Base-by-base conservation (phyloP, 768 basidiomycete species). In the Guyanaporus albipodus region DNA sequence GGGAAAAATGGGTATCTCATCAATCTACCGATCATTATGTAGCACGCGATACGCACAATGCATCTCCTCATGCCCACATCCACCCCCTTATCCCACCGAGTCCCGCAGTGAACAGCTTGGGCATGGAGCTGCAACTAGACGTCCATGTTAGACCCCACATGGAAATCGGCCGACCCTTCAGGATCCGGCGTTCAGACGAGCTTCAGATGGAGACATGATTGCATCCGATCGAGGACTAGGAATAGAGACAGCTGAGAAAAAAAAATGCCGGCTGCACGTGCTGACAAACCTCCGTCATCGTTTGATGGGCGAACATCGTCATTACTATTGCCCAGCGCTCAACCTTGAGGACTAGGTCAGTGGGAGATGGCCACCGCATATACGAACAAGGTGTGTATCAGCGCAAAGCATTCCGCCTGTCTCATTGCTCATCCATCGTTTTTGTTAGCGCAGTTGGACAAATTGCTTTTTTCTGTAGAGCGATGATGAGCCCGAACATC, bases 71-170 rank as follows among this genome's bases (percentile, higher is more conserved):
- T 73, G 50, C 89, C 77, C 82, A 58, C 94, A 93, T 8, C 80
- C 89, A 38, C 80, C 62, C 21, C 83, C 83, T 19, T 77, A 73
- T 15, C 82, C 81, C 6, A 91, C 82, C 54, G 83, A 73, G n/a
- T 53, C 77, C 72, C 28, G 87, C 87, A 39, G 87, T 84, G 43
- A 79, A 79, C 6, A 91, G 74, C 43, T 87, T 78, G 17, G 90
- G 74, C 69, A 83, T 76, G 0, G 88, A 91, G 66, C 91, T 90
- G 14, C 87, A n/a, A 85, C 32, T 83, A 80, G 14, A 92, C 83
- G 46, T 88, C 75, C 28, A 29, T 29, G 28, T 5, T 11, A 14
- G 28, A 29, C 83, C 86, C 62, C 38, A 34, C n/a, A 48, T 10
- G 23, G 43, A 5, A 24, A 32, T 27, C 22, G 56, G 8, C 21